A percentile compares a stretch with the other conserved stretches of the same genome.
Evolutionary conservation across 2,329 filamentous ascomycete genomes (phyloP).

Genomic region (Fusarium foetens): DNA sequence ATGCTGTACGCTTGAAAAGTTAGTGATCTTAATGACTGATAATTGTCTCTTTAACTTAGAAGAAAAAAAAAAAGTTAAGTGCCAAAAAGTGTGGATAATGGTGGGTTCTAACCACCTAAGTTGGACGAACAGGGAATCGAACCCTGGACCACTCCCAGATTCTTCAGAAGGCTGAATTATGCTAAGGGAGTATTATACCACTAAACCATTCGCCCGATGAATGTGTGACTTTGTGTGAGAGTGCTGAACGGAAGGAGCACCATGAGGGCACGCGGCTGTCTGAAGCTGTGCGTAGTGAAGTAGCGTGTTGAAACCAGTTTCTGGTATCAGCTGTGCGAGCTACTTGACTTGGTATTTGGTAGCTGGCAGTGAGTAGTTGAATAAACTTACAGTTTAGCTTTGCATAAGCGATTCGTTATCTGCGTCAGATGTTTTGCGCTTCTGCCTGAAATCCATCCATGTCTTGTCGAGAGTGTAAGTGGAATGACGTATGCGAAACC

Average conservation of each 20-base stretch:
- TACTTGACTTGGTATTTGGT: neutral
- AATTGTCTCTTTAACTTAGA: neutral
- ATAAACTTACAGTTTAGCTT: neutral
- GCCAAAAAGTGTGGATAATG: conserved; percentile 19
- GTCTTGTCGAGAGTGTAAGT: conserved; percentile 5
- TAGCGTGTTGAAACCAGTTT: neutral
- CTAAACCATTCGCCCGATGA: conserved; percentile 37
- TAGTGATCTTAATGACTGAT: neutral
- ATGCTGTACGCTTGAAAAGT: neutral
- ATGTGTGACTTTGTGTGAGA: neutral
- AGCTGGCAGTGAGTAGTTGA: neutral
- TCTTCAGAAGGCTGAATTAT: conserved; percentile 4
- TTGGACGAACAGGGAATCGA: conserved; percentile 36
- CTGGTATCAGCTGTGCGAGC: neutral
- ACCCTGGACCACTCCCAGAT: conserved; percentile 33
- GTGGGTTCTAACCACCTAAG: conserved; percentile 11
- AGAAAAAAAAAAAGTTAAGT: too few species aligned
- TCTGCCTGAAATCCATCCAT: conserved; percentile 14
- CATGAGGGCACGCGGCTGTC: neutral
- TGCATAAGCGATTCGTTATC: neutral
- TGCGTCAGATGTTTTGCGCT: neutral
- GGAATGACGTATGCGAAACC: conserved; percentile 17
- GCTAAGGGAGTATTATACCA: conserved; percentile 40
- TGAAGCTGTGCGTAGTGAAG: neutral
- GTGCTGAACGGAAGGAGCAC: rapidly evolving